These are phyloP conservation scores for Beta corolliflora DNA, from an alignment of 179 eudicot genomes.

Conservation along the genomic window DNA sequence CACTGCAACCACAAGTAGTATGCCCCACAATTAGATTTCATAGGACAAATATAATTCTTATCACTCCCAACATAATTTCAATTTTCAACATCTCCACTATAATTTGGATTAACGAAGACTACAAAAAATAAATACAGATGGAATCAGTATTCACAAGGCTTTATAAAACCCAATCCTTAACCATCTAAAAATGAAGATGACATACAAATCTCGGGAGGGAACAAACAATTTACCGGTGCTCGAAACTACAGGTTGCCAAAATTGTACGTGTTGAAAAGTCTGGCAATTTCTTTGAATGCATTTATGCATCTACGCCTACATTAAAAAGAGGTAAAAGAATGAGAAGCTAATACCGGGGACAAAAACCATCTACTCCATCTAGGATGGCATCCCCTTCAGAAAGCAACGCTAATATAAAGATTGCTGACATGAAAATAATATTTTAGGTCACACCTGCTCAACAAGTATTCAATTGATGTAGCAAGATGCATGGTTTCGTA, in stretches of 20 bases:
- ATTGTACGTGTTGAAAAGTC: constrained; percentile 76
- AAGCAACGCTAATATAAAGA: no score
- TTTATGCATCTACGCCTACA: constrained; percentile 53
- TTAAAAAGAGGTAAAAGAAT: neutral
- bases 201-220: constrained; percentile 45
- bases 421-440: no score
- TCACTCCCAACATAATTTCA: neutral
- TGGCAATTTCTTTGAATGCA: constrained; percentile 71
- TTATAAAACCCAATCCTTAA: no score
- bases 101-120: no score
- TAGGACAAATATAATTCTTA: neutral
- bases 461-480: no score
- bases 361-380: no score
- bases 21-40: constrained; percentile 12
- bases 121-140: no score
- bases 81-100: no score
- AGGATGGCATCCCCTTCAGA: no score
- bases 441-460: no score
- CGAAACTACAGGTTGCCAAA: constrained; percentile 74
- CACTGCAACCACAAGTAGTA: constrained; percentile 54
- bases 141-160: no score
- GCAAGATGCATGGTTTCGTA: no score
- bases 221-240: constrained; percentile 46
- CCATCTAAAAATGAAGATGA: constrained; percentile 29
- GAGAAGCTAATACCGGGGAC: neutral